These are phyloP conservation scores for Kondoa subrosea DNA, from an alignment of 768 basidiomycete genomes.

Conservation along the genomic window DNA sequence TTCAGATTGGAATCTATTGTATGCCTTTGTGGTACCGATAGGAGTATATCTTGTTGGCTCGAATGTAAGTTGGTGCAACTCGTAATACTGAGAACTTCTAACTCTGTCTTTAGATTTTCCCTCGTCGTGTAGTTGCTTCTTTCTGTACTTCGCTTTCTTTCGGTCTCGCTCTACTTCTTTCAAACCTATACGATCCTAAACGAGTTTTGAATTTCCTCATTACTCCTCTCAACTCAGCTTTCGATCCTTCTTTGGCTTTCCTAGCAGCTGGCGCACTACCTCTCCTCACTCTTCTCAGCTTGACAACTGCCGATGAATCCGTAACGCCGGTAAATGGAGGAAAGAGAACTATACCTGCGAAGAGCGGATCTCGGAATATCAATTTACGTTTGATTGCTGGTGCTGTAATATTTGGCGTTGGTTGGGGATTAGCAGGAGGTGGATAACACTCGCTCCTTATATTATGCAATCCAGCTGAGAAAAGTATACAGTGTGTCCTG, in stretches of 20 bases:
- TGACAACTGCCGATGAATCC: neutral
- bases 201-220: conserved; percentile 43
- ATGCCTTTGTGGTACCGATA: neutral
- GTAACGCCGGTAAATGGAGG: neutral
- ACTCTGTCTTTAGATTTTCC: neutral
- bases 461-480: neutral
- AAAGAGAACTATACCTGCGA: neutral
- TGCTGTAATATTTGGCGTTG: neutral
- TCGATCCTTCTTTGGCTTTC: conserved; percentile 45
- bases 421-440: neutral
- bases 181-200: conserved; percentile 40
- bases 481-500: neutral
- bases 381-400: neutral
- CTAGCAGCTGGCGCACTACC: conserved; percentile 44
- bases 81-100: neutral
- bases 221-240: conserved; percentile 39
- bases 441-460: neutral
- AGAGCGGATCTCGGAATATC: neutral
- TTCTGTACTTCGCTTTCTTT: conserved; percentile 30
- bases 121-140: neutral
- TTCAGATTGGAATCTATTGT: neutral
- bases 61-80: neutral
- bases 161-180: conserved; percentile 42
- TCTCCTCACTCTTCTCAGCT: conserved; percentile 18
- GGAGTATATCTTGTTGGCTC: neutral